Percentiles rank a stretch among this genome's conserved stretches.
phyloP scores from a whole-genome alignment of 306 rosid genomes.

The cucumber (Cucumis sativus) region DNA sequence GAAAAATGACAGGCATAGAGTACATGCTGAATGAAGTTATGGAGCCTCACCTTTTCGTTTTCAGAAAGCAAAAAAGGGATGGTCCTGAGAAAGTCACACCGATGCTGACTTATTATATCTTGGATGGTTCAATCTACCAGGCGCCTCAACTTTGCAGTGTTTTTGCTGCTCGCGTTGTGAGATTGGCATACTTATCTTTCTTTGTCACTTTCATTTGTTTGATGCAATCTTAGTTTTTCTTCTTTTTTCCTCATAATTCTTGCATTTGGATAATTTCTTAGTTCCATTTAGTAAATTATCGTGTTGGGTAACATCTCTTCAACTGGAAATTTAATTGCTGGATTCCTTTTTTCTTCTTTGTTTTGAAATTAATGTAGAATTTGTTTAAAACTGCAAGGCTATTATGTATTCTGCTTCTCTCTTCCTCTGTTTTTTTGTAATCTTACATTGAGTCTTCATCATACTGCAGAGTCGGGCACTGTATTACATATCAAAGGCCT shows the following conservation, averaged over 20 bases:
- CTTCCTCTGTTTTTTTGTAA: neutral
- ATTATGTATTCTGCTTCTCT: neutral
- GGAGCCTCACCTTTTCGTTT: slow-evolving; percentile 75
- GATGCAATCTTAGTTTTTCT: neutral
- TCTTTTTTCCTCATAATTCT: neutral
- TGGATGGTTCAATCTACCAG: slow-evolving; percentile 93
- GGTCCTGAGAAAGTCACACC: slow-evolving; percentile 82
- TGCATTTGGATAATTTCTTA: neutral
- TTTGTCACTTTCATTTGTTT: neutral
- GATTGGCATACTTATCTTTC: slow-evolving; percentile 10
- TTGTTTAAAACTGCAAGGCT: neutral
- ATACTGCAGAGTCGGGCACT: slow-evolving; percentile 69
- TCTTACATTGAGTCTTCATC: slow-evolving; percentile 1
- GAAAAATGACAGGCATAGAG: slow-evolving; percentile 79
- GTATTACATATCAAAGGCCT: slow-evolving; percentile 69
- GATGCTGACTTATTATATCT: slow-evolving; percentile 62
- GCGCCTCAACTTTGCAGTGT: slow-evolving; percentile 87
- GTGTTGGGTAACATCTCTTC: neutral
- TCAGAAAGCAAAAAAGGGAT: slow-evolving; percentile 86
- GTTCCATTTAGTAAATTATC: neutral
- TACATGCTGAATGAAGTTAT: slow-evolving; percentile 59
- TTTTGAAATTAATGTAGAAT: neutral
- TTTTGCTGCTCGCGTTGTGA: slow-evolving; percentile 78
- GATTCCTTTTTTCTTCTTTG: neutral
- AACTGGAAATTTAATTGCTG: neutral